These are phyloP conservation scores for Rhizopogon salebrosus DNA, from an alignment of 768 basidiomycete species.

Conservation along the genomic window DNA sequence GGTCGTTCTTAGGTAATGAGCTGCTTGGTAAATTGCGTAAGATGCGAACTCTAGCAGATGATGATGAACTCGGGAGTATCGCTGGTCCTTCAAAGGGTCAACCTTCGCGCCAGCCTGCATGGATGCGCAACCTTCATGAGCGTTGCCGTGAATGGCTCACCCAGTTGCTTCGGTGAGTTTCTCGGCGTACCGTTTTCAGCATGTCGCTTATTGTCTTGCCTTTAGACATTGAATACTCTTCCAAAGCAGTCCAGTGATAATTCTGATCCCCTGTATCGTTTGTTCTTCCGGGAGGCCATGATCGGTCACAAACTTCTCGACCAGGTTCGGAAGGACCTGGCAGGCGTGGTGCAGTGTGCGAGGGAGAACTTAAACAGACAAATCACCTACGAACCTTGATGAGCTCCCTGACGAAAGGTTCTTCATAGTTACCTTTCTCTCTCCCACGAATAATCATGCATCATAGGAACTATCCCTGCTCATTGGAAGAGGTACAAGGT, in stretches of 20 bases:
- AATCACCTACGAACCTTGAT: conserved; percentile 92
- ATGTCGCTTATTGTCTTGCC: conserved; percentile 8
- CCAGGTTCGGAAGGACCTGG: conserved; percentile 76
- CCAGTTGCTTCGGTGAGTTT: conserved; percentile 60
- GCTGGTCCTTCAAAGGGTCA: conserved; percentile 59
- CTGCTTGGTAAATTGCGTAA: conserved; percentile 84
- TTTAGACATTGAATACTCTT: conserved; percentile 59
- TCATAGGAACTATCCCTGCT: conserved; percentile 75
- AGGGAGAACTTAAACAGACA: conserved; percentile 88
- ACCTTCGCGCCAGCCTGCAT: conserved; percentile 77
- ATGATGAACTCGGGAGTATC: conserved; percentile 55
- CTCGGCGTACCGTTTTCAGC: not conserved
- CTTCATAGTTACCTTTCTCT: not conserved
- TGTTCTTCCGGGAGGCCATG: conserved; percentile 83
- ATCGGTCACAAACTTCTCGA: conserved; percentile 77
- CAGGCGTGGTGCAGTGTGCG: conserved; percentile 80
- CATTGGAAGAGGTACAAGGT: conserved; percentile 93
- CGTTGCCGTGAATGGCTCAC: conserved; percentile 82
- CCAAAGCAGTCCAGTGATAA: conserved; percentile 63
- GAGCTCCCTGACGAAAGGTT: conserved; percentile 87
- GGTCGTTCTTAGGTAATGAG: conserved; percentile 54
- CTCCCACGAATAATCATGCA: conserved; percentile 5
- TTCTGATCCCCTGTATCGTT: conserved; percentile 80
- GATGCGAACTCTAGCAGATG: conserved; percentile 86
- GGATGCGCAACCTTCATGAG: conserved; percentile 86